Evolutionary conservation across 441 rosid species (phyloP), one percentile per base, ranked within the genome.

Genomic region (Erodium chrysanthum): DNA sequence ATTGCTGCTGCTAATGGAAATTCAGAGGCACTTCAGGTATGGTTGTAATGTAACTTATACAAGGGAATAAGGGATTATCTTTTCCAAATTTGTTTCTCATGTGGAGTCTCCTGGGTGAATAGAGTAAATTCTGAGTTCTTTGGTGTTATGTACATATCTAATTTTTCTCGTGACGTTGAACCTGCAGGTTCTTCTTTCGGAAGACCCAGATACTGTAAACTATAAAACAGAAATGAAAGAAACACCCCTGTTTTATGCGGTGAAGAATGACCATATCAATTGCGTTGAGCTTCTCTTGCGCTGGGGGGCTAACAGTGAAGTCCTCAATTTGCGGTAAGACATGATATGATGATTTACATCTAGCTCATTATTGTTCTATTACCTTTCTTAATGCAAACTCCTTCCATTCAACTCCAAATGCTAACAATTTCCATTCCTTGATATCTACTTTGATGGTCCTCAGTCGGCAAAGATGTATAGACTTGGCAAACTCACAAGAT

Each of bases 231-330:
- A 81, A 77, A 81, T 77, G 76, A 83, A 79, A 81, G 97, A 91
- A 84, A 89, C 97, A 11, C 97, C 97, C n/a, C 71, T 89, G 8
- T 88, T 86, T 86, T 89, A 83, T 66, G 96, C 96, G 0, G 97
- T 83, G 74, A 89, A 79, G 84, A 91, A 89, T 82, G 84, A 86
- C 69, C 83, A 71, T 61, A 81, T 81, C 71, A 80, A 80, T 23
- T 91, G 96, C 73, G 96, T 79, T 68, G 92, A 86, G 75, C 76
- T 88, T 68, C 97, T 91, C 75, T 79, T 86, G 78, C 76, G 68
- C 42, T 77, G 75, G 62, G 96, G 97, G 44, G 95, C 96, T 37
- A 82, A 75, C 80, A 84, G 80, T 67, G 94, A 85, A 76, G 85
- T 88, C 77, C 81, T 85, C 54, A 91, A 91, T 75, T 74, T 91